Conservation (phyloP, 169 alveolate species). For the Eimeria acervulina region DNA sequence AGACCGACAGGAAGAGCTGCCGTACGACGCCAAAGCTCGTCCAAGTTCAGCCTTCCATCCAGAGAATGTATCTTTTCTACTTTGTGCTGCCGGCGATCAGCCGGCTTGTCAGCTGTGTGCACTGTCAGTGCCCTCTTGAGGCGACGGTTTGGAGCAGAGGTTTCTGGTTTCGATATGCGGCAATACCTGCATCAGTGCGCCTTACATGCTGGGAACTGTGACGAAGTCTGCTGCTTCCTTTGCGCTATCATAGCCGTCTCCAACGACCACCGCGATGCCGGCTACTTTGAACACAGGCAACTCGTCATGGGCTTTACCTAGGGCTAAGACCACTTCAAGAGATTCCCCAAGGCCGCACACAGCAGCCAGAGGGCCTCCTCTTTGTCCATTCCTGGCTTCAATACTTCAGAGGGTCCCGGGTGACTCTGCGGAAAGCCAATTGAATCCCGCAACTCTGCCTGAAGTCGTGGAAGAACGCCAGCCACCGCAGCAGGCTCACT, state of each 20-base stretch:
- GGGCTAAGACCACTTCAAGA: slow-evolving; percentile 85
- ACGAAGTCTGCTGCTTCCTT: slow-evolving; percentile 44
- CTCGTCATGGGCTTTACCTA: slow-evolving; percentile 90
- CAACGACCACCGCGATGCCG: slow-evolving; percentile 85
- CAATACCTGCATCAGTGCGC: slow-evolving; percentile 28
- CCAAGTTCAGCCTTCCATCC: background rate
- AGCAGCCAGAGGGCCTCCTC: slow-evolving; percentile 43
- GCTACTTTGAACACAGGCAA: slow-evolving; percentile 86
- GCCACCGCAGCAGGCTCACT: slow-evolving; percentile 6
- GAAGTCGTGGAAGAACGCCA: background rate
- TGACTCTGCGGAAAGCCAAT: slow-evolving; percentile 28
- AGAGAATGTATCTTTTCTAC: background rate
- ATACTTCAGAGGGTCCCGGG: background rate
- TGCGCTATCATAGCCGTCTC: slow-evolving; percentile 75
- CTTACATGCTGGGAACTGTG: slow-evolving; percentile 45
- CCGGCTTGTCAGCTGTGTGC: background rate
- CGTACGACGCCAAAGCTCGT: background rate
- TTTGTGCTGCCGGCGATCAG: background rate
- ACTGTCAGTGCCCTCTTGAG: background rate
- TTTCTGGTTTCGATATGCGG: background rate
- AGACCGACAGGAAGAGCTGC: background rate
- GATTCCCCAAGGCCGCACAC: slow-evolving; percentile 12
- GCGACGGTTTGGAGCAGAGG: background rate
- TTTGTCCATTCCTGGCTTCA: background rate
- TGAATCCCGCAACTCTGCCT: slow-evolving; percentile 6